Evolutionary conservation across 164 flowering plant genomes (phyloP), one percentile per base, ranked within the genome.

Genomic region (Vitis vinifera): DNA sequence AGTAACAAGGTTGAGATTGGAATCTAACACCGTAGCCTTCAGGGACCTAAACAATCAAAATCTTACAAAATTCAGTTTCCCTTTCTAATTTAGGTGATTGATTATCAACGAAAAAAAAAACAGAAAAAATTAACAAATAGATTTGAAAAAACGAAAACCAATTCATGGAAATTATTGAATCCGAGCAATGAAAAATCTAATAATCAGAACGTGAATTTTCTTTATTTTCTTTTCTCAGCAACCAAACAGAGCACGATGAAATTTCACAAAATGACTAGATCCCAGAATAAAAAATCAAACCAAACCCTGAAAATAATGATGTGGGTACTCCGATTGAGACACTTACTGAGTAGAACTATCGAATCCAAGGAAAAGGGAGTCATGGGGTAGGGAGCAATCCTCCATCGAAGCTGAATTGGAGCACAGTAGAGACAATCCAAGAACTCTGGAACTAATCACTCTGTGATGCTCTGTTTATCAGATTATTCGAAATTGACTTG

Each of bases 1-100:
- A 15, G 69, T 56, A 37, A 88, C 78, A 65, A 91, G 85, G 74
- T 85, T 87, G 72, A 96, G 86, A 76, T 85, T 82, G 63, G 91
- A 83, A 77, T 93, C 91, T 70, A 96, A 75, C 5, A 95, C 91
- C 10, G 99, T 93, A 13, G 97, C 98, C 82, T 95, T 95, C 77
- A 90, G 78, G 8, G 98, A 95, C 92, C 97, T 93, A 75, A 23
- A 62, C 59, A 69, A 68, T 57, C 50, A 53, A 73, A 70, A 13
- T 63, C 4, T 6, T 8, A 63, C 10, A 0, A 17, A 52, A 55
- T 49, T 58, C 17, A 62, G 63, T 2, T 29, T 4, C n/a, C 61
- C 57, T 16, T 8, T 52, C 16, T 29, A 23, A 59, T n/a, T 31
- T 9, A 51, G n/a, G 7, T 13, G n/a, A 13, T 53, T n/a, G 2